Evolutionary conservation across 768 basidiomycete species (phyloP).

Genomic region (Suillus luteus): DNA sequence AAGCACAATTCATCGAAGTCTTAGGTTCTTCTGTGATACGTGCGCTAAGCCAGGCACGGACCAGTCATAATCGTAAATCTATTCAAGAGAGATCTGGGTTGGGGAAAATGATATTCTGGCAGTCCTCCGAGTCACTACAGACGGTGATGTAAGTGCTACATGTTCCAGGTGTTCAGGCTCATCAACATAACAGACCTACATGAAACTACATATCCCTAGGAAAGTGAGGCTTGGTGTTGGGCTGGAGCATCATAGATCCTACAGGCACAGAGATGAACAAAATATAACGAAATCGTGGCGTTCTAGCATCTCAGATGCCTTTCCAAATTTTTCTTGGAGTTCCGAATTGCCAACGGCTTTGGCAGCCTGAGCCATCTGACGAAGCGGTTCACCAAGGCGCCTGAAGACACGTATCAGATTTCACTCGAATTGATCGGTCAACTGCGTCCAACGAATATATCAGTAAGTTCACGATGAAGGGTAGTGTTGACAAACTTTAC

Average conservation of each 20-base stretch:
- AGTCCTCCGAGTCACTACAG: too few relatives aligned
- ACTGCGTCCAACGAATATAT: constrained; percentile 44
- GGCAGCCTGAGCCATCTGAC: constrained; percentile 95
- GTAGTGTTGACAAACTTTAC: constrained; percentile 63
- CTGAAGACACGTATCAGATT: constrained; percentile 96
- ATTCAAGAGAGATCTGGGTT: neutral
- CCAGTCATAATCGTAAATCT: neutral
- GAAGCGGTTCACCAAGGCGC: constrained; percentile 89
- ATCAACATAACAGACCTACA: neutral
- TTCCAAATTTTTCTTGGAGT: constrained; percentile 91
- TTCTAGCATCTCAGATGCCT: constrained; percentile 89
- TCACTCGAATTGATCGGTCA: constrained; percentile 96
- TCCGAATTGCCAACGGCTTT: constrained; percentile 97
- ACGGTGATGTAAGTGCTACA: neutral
- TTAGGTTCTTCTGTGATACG: neutral
- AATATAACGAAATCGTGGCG: constrained; percentile 93
- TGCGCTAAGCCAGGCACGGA: neutral
- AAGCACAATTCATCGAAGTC: neutral
- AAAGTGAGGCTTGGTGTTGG: neutral
- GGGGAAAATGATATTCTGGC: neutral
- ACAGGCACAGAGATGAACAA: constrained; percentile 84
- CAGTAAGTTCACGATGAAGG: neutral
- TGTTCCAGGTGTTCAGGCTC: neutral
- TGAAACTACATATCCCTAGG: neutral
- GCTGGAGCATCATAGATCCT: constrained; percentile 14